Evolutionary conservation across 306 rosid species (phyloP).

Genomic region (Malus asiatica): DNA sequence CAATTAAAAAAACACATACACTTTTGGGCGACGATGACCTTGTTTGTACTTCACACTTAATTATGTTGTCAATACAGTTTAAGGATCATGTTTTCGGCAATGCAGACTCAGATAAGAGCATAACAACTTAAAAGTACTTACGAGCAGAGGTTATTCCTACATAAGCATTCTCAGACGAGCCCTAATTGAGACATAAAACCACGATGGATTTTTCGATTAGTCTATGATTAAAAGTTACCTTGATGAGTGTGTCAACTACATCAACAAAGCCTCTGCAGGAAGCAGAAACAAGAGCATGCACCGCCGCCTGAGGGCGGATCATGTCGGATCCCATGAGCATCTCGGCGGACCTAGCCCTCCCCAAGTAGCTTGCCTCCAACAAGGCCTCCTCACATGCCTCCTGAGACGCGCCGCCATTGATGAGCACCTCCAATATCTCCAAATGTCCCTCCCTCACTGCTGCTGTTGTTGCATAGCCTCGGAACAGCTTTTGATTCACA

Average conservation of each 20-base stretch:
- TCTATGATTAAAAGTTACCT: constrained; percentile 21
- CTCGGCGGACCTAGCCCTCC: constrained; percentile 34
- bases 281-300: constrained; percentile 57
- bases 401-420: constrained; percentile 49
- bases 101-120: background rate
- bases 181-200: background rate
- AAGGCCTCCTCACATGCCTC: constrained; percentile 66
- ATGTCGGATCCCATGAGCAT: constrained; percentile 45
- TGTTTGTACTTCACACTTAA: background rate
- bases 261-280: constrained; percentile 48
- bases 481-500: constrained; percentile 47
- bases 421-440: constrained; percentile 41
- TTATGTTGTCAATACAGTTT: background rate
- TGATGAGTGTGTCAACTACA: constrained; percentile 49
- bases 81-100: background rate
- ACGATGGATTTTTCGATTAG: too few relatives aligned
- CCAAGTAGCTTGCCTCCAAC: constrained; percentile 54
- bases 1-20: background rate
- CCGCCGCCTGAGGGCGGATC: constrained; percentile 41
- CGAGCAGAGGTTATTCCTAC: too few relatives aligned
- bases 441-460: constrained; percentile 48
- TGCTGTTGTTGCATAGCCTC: constrained; percentile 55
- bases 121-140: too few relatives aligned
- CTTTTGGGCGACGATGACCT: background rate
- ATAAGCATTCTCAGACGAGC: too few relatives aligned